Evolutionary conservation across 305 asterid genomes (phyloP), one percentile per base, ranked within the genome.

Genomic region (Coffea humblotiana): DNA sequence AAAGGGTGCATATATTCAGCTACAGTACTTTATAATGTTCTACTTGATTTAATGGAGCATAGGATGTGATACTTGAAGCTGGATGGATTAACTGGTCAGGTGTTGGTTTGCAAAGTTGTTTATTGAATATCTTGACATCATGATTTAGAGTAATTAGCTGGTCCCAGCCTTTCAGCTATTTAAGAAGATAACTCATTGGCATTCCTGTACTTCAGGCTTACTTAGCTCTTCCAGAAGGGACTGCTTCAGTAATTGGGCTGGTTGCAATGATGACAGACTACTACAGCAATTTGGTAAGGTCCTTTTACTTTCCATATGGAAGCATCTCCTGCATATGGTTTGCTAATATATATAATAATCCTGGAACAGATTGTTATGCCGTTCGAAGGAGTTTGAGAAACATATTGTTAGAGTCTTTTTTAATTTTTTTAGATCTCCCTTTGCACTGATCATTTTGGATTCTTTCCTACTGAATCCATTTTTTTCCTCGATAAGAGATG

Each of bases 201-300:
- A 43, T 61, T 43, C 29, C 29, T 63, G 71, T 52, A 80, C 89
- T 86, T 86, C 97, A 95, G 99, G 99, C 99, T 69, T 95, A 95
- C 86, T 90, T 95, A 82, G 93, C 99, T 76, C 99, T 95, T 82
- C 98, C 99, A 19, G 97, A 93, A 80, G 99, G 98, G 84, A 89
- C 94, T 86, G 98, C 98, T 66, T 93, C 98, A 81, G 96, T 91
- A 35, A 90, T 89, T 79, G 99, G 99, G 83, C 86, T 95, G 83
- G 88, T 87, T 82, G 99, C 99, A 35, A 95, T 95, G 99, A 93
- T 93, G 99, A 94, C 98, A 40, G 99, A 95, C 89, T 93, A 93
- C 87, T 95, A 92, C 86, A 85, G 97, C 90, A 95, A 93, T 86
- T 86, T 93, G 99, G 98, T 93, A 81, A 86, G 90, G 54, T 63